Base-by-base conservation (phyloP, 352 stramenopile species). In the Pythium vanterpoolii region DNA sequence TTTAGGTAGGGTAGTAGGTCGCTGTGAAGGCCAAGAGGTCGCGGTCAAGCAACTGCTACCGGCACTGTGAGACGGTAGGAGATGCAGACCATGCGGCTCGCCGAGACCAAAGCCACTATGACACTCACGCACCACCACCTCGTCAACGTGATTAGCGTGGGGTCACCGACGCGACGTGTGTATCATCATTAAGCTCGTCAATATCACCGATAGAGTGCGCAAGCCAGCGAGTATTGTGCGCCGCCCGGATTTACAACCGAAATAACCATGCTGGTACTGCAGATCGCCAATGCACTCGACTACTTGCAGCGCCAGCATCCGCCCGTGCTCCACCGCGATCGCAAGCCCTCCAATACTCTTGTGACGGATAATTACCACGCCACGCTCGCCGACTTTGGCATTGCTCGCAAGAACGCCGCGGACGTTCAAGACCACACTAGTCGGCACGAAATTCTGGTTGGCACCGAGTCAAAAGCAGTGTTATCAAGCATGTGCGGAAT, bases 311-410 rank as follows among this genome's bases (percentile, higher is more conserved):
- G 44, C 44, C 44, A 50, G 16, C 33, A 5, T 5, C 23, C 44
- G 24, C 44, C 44, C 21, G 44, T 50, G 24, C 23, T 50, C 1
- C 44, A 52, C 18, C 45, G 45, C 45, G 45, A 52, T 16, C n/a
- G 26, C 27, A 52, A 52, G 45, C 44, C 44, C 7, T 3, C 24
- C 4, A 52, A 52, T 28, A 19, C 40, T 3, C 45, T 52, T 1
- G 5, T 52, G 5, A 52, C 45, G 5, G 27, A 27, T 26, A 27
- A 26, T 1, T 26, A 40, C 45, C 27, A 52, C 1, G 45, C 10
- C 27, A 52, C 38, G 26, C 27, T 52, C 45, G 28, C 45, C 14
- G 45, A 52, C 45, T 52, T 52, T 40, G 45, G 45, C 28, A 23
- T 52, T 19, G 16, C 45, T n/a, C 27, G 45, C 26, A 28, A 52